A percentile compares a stretch with the other conserved stretches of the same genome.
Evolutionary conservation across 306 rosid genomes (phyloP).

Genomic region (Fragaria ananassa): DNA sequence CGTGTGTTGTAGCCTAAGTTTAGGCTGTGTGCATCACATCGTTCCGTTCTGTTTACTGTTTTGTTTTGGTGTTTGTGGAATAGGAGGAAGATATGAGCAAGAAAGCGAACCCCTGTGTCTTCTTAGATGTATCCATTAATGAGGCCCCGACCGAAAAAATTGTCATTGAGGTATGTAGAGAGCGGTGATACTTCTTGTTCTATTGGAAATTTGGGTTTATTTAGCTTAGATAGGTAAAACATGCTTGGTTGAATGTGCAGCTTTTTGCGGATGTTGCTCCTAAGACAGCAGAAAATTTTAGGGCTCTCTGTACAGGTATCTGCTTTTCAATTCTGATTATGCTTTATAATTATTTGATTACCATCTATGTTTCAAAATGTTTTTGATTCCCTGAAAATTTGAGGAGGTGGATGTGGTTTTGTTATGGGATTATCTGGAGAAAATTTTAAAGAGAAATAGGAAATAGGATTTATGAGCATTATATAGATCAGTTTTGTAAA

Average conservation of each 20-base stretch:
- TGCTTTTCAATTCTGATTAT: background rate
- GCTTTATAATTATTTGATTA: background rate
- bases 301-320: constrained; percentile 92
- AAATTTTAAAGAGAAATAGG: background rate
- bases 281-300: constrained; percentile 82
- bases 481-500: background rate
- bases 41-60: background rate
- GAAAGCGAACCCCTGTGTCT: constrained; percentile 70
- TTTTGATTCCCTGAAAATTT: background rate
- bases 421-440: background rate
- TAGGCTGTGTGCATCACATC: background rate
- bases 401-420: background rate
- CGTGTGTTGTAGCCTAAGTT: background rate
- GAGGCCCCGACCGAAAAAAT: constrained; percentile 64
- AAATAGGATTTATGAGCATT: background rate
- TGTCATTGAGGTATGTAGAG: constrained; percentile 60
- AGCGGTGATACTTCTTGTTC: background rate
- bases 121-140: constrained; percentile 70
- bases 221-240: background rate
- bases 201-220: constrained; percentile 13
- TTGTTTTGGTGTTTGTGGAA: constrained; percentile 14
- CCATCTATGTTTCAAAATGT: background rate
- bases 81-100: constrained; percentile 49
- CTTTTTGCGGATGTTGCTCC: constrained; percentile 84
- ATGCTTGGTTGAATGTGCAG: constrained; percentile 50